Conservation (phyloP, 768 basidiomycete genomes). For the Roridomyces roridus region DNA sequence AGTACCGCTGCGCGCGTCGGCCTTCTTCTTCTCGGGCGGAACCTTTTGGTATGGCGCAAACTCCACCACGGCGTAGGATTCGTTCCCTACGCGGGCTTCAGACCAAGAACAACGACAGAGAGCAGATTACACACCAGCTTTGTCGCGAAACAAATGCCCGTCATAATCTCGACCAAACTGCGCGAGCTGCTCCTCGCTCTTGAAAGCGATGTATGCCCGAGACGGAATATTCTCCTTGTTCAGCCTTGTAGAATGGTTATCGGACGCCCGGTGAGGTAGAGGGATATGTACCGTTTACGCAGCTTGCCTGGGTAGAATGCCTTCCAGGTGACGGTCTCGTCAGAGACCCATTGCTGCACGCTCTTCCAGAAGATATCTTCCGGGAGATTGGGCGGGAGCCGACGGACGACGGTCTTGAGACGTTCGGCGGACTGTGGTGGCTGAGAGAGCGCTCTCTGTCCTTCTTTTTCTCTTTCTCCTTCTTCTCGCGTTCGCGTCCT, state of each 20-base stretch:
- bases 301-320: constrained; percentile 70
- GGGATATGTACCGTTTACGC: constrained; percentile 62
- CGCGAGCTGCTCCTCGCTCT: constrained; percentile 71
- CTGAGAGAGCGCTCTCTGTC: constrained; percentile 38
- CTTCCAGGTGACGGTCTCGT: constrained; percentile 75
- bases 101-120: background rate
- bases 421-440: constrained; percentile 52
- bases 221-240: constrained; percentile 88
- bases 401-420: constrained; percentile 86
- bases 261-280: background rate
- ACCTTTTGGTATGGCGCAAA: constrained; percentile 93
- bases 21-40: constrained; percentile 76
- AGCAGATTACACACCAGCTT: constrained; percentile 68
- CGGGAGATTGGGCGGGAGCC: constrained; percentile 91
- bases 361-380: constrained; percentile 95
- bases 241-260: constrained; percentile 48
- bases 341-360: constrained; percentile 82
- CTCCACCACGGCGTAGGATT: constrained; percentile 89
- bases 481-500: constrained; percentile 44
- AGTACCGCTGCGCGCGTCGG: constrained; percentile 81
- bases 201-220: constrained; percentile 93
- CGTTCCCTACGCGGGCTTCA: constrained; percentile 67
- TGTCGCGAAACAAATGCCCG: constrained; percentile 91
- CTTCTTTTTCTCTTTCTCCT: constrained; percentile 45
- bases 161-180: constrained; percentile 86